These are phyloP conservation scores for Cryoendolithus antarcticus DNA, from an alignment of 2,329 filamentous ascomycete genomes.

Conservation along the genomic window DNA sequence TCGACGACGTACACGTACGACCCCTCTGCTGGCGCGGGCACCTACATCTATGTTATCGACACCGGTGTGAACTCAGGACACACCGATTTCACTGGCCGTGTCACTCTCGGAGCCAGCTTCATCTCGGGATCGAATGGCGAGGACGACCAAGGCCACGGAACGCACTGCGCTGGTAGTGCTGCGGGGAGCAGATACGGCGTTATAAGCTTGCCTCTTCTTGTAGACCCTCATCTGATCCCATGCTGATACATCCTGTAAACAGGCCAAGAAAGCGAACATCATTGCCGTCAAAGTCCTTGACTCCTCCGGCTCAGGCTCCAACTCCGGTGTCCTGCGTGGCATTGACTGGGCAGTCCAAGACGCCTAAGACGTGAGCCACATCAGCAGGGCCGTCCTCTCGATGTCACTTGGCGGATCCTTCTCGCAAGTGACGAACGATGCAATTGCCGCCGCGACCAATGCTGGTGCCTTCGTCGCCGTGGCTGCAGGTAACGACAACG, in stretches of 20 bases:
- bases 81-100: conserved; percentile 25
- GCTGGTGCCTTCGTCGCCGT: conserved; percentile 41
- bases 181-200: conserved; percentile 50
- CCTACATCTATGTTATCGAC: conserved; percentile 32
- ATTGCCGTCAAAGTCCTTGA: conserved; percentile 47
- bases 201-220: conserved; percentile 13
- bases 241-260: conserved; percentile 1
- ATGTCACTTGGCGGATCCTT: conserved; percentile 42
- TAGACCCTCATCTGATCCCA: not conserved
- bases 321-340: conserved; percentile 44
- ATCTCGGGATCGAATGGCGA: conserved; percentile 16
- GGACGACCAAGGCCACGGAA: conserved; percentile 49
- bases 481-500: conserved; percentile 41
- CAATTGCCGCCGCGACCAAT: conserved; percentile 35
- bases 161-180: conserved; percentile 51
- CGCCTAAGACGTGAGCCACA: conserved; percentile 8
- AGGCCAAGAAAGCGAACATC: conserved; percentile 42
- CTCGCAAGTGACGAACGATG: conserved; percentile 38
- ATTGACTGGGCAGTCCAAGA: conserved; percentile 40
- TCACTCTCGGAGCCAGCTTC: conserved; percentile 21
- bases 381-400: conserved; percentile 35
- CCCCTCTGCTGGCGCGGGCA: conserved; percentile 15
- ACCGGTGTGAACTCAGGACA: conserved; percentile 15
- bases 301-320: conserved; percentile 28
- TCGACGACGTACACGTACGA: conserved; percentile 4